Evolutionary conservation across 345 rosid genomes (phyloP).

Genomic region (Noccaea bulbosa): DNA sequence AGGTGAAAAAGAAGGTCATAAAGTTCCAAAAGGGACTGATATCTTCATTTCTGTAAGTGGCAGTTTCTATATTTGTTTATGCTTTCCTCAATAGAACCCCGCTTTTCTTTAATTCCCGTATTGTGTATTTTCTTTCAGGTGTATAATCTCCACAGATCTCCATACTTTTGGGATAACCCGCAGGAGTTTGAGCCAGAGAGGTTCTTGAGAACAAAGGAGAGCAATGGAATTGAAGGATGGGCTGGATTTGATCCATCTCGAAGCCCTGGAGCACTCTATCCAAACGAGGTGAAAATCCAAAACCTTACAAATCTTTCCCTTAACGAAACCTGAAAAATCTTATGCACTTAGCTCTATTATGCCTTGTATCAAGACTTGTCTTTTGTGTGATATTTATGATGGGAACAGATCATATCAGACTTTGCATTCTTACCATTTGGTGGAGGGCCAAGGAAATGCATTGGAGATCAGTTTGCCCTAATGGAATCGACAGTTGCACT

Average conservation of each 20-base stretch:
- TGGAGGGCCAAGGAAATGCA: conserved; percentile 92
- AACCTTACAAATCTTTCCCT: not conserved
- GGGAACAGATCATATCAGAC: conserved; percentile 72
- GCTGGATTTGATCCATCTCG: conserved; percentile 89
- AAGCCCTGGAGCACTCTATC: conserved; percentile 89
- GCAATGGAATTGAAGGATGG: conserved; percentile 81
- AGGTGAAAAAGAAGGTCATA: conserved; percentile 75
- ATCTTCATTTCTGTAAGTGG: conserved; percentile 79
- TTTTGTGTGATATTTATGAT: conserved; percentile 23
- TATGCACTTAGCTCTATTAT: not conserved
- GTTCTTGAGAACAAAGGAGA: conserved; percentile 57
- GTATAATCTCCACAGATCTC: conserved; percentile 91
- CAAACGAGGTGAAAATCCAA: conserved; percentile 66
- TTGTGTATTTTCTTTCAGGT: conserved; percentile 51
- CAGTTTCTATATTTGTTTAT: not conserved
- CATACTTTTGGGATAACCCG: conserved; percentile 86
- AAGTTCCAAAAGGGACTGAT: conserved; percentile 84
- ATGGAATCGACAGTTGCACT: conserved; percentile 88
- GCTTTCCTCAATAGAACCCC: not conserved
- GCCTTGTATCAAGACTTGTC: conserved; percentile 18
- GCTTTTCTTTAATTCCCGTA: not conserved
- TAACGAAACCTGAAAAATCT: not conserved
- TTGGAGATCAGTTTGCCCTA: conserved; percentile 93
- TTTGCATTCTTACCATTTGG: conserved; percentile 92
- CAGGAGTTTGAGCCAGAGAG: conserved; percentile 82